Base-by-base conservation (phyloP, 2,329 filamentous ascomycete species). In the Cryphonectria japonica region DNA sequence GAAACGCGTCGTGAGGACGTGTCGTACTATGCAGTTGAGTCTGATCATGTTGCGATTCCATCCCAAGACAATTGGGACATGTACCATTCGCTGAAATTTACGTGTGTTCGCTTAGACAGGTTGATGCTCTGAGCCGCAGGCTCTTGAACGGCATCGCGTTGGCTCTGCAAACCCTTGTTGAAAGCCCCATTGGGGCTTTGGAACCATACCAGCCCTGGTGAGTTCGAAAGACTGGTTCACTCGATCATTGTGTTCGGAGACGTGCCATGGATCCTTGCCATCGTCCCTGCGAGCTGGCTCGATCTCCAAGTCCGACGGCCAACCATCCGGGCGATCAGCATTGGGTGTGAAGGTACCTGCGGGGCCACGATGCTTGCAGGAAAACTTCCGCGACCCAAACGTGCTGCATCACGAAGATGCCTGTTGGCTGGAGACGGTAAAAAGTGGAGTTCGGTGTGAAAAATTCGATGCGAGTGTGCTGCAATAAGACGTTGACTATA, bases 401-500 rank as follows among this genome's bases (percentile, higher is more conserved):
- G 2, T 50, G 46, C 61, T 62, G 59, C 52, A 26, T 63, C 62
- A 32, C 50, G 59, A 70, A 34, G 52, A 66, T 66, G 68, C 63
- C 61, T 60, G 65, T 68, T 57, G 63, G 57, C 32, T 69, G 34
- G 64, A 52, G 34, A 64, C 60, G 46, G 34, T 41, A 32, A 70
- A 26, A 61, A 61, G 65, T 70, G 65, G 68, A 68, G 60, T 54
- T 66, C 54, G 65, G 64, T 52, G 57, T 32, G 62, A 70, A 57
- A 39, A 54, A 64, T 57, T 59, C 65, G 67, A 43, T 66, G 71
- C 65, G 54, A 39, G 34, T 34, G 34, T 43, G 43, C 59, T 72
- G 68, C 71, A 68, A 72, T 70, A 72, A 57, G 8, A 57, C 29
- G 41, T 61, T 57, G 50, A 39, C 57, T 72, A 72, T 72, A 66